Conservation (phyloP, 106 monocot genomes). For the Xerophyta viscosa region DNA sequence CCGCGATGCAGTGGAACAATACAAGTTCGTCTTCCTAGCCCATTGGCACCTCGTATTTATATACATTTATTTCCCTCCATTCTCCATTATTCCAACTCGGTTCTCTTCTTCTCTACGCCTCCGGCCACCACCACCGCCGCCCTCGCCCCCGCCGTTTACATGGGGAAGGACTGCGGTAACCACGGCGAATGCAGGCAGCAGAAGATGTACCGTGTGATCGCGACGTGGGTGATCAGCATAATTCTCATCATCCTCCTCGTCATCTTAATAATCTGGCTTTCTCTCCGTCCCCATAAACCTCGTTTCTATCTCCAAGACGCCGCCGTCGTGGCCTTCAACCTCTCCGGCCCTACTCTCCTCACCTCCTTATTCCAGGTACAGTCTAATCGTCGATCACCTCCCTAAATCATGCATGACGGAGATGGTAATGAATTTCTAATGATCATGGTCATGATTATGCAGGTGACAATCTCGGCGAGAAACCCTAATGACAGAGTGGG, state of each 20-base stretch:
- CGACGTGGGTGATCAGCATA: conserved; percentile 14
- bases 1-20: too few species aligned
- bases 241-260: conserved; percentile 39
- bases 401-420: too few species aligned
- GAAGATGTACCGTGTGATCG: conserved; percentile 13
- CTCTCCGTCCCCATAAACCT: conserved; percentile 60
- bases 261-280: conserved; percentile 50
- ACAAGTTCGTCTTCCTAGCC: too few species aligned
- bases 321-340: conserved; percentile 25
- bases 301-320: conserved; percentile 44
- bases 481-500: conserved; percentile 60
- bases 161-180: conserved; percentile 22
- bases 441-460: not conserved
- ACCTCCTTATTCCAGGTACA: conserved; percentile 13
- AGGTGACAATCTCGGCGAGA: conserved; percentile 26
- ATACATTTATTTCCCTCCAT: too few species aligned
- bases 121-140: too few species aligned
- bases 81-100: too few species aligned
- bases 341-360: conserved; percentile 16
- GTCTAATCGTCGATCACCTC: not conserved
- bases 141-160: too few species aligned
- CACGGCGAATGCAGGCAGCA: conserved; percentile 15
- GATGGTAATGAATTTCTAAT: too few species aligned
- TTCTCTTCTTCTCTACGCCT: not conserved
- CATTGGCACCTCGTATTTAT: too few species aligned